These are phyloP conservation scores for Yamadazyma trypodendri DNA, from an alignment of 1,139 yeast species.

Conservation along the genomic window DNA sequence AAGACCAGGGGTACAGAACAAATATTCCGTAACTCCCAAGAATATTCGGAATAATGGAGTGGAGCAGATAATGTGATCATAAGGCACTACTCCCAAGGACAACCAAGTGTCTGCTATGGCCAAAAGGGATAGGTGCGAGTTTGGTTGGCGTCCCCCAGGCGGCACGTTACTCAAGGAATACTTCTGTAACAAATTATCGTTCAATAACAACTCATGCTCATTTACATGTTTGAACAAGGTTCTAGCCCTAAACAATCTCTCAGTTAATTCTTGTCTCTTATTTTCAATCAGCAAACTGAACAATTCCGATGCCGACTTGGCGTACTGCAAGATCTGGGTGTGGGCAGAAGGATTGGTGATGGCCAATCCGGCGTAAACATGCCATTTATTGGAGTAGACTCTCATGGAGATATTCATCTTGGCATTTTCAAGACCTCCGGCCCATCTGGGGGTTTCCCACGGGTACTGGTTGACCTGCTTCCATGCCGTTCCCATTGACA, in stretches of 20 bases:
- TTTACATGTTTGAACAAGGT: conserved; percentile 71
- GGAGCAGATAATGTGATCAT: conserved; percentile 95
- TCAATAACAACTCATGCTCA: conserved; percentile 62
- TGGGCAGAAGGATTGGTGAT: conserved; percentile 95
- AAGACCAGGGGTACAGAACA: conserved; percentile 80
- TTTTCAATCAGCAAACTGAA: conserved; percentile 82
- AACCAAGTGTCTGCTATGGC: conserved; percentile 96
- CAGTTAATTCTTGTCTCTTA: conserved; percentile 52
- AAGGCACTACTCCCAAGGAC: conserved; percentile 80
- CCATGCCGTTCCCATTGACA: conserved; percentile 98
- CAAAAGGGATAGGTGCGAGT: conserved; percentile 82
- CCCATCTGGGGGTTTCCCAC: conserved; percentile 86
- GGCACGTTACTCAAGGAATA: conserved; percentile 78
- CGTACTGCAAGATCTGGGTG: conserved; percentile 84
- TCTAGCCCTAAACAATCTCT: conserved; percentile 65
- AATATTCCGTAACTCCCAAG: conserved; percentile 89
- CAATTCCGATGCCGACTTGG: conserved; percentile 78
- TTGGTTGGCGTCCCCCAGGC: conserved; percentile 71
- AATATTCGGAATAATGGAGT: conserved; percentile 90
- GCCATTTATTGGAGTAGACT: conserved; percentile 93
- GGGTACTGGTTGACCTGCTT: conserved; percentile 79
- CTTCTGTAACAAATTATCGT: conserved; percentile 76
- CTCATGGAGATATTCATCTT: conserved; percentile 89
- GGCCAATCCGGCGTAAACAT: conserved; percentile 96
- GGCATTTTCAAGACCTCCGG: conserved; percentile 94